Percentiles rank a stretch among this genome's conserved stretches.
Conservation (phyloP, 2,329 filamentous ascomycete genomes). For the Colletotrichum zoysiae region DNA sequence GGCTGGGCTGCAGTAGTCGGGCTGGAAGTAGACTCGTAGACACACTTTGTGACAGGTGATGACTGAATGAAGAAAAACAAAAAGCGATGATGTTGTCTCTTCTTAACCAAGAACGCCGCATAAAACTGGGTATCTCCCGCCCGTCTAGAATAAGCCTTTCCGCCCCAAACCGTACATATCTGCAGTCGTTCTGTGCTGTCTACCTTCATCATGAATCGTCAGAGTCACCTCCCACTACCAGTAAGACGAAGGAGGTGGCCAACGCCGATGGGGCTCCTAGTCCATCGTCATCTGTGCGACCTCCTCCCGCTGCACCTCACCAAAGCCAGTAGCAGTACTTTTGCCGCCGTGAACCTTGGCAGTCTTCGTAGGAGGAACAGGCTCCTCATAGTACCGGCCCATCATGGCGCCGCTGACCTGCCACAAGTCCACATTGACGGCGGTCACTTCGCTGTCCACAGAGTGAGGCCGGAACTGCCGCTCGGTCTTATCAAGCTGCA, state of each 20-base stretch:
- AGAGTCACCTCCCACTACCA: conserved; percentile 1
- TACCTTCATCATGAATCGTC: not conserved
- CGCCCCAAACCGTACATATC: not conserved
- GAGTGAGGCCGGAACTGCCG: conserved; percentile 35
- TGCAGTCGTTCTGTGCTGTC: not conserved
- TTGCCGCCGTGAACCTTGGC: not conserved
- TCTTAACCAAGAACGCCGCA: conserved; percentile 23
- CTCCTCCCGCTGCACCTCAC: conserved; percentile 52
- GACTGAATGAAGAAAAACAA: conserved; percentile 14
- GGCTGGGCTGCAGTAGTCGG: conserved; percentile 61
- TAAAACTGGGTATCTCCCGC: conserved; percentile 33
- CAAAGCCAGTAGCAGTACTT: not conserved
- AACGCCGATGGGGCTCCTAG: conserved; percentile 46
- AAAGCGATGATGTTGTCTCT: conserved; percentile 29
- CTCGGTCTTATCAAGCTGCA: conserved; percentile 38
- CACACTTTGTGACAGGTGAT: conserved; percentile 16
- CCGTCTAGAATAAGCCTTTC: conserved; percentile 12
- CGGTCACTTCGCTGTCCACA: not conserved
- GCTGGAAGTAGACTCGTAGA: conserved; percentile 3
- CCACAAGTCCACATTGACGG: conserved; percentile 36
- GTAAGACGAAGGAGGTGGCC: conserved; percentile 1
- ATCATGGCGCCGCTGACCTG: conserved; percentile 39
- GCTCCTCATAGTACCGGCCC: conserved; percentile 21
- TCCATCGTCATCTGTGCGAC: conserved; percentile 55
- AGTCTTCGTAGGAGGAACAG: not conserved